Evolutionary conservation across 2,329 filamentous ascomycete genomes (phyloP), one percentile per base, ranked within the genome.

Genomic region (Malbranchea zuffiana): DNA sequence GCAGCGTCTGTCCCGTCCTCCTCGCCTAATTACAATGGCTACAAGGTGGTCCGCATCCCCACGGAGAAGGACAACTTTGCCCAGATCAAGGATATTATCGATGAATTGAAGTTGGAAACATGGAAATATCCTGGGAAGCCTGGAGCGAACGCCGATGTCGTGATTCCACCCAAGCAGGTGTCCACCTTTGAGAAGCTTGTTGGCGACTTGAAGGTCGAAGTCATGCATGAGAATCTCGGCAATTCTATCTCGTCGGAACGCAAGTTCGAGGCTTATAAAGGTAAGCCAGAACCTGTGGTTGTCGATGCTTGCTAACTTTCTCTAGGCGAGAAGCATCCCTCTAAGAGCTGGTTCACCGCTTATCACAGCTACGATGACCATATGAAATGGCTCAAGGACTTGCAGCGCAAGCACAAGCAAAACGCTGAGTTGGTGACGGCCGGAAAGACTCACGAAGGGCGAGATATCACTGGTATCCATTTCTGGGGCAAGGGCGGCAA

Each of bases 331-430:
- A 16, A 44, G 48, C 18, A 45, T n/a, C n/a, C 47, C 12, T 48
- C 55, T 38, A 28, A 59, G 16, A 57, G 62, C 3, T 75, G 68
- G 67, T 75, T 72, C 52, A 59, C 68, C 37, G 55, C 59, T n/a
- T 75, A 74, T 44, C 71, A 75, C 39, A 39, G 62, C 1, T 74
- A 72, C 44, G 59, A 58, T 1, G 69, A 74, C 44, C 71, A 75
- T 44, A 33, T 69, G 12, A 49, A 57, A 21, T 74, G 64, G 46
- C 59, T 70, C 44, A 54, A 57, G 3, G 62, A 68, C 40, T 53
- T 75, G 4, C 60, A 64, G 16, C 55, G 59, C 1, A 47, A 56
- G 1, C 67, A 68, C 47, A 61, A 68, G 3, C 42, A 51, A 4
- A 66, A 69, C 41, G 61, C 71, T 0, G 62, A 69, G 40, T 51